phyloP scores from a whole-genome alignment of 2,329 filamentous ascomycete genomes.

The Teratosphaeria destructans region DNA sequence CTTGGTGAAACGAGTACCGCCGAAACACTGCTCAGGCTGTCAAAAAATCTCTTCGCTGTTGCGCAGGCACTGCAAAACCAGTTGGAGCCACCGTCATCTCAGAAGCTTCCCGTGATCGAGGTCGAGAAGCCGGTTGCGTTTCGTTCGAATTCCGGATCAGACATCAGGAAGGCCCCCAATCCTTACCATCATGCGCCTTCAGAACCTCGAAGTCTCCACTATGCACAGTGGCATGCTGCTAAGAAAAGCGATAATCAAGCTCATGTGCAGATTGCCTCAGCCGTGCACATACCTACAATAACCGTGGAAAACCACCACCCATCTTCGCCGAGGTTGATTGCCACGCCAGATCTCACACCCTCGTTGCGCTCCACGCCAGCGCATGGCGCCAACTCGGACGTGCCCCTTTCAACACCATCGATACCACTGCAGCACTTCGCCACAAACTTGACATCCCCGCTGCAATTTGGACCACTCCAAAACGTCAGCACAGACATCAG shows the following conservation, averaged over 20 bases:
- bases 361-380: neutral
- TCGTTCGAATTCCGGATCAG: neutral
- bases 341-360: neutral
- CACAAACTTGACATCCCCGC: neutral
- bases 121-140: neutral
- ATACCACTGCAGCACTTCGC: neutral
- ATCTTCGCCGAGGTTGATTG: neutral
- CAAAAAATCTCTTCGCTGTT: constrained; percentile 16
- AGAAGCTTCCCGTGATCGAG: neutral
- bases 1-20: constrained; percentile 8
- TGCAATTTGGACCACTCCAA: neutral
- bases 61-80: constrained; percentile 11
- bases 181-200: neutral
- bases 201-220: neutral
- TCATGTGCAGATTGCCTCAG: neutral
- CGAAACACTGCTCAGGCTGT: constrained; percentile 15
- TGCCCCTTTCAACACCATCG: neutral
- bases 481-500: neutral
- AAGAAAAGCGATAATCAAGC: neutral
- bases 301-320: neutral
- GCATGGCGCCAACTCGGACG: neutral
- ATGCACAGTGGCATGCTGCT: neutral
- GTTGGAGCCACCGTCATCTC: neutral
- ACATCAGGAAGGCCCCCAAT: neutral
- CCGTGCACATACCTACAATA: neutral